Evolutionary conservation across 2,329 filamentous ascomycete genomes (phyloP).

Genomic region (Helminthosporium solani): DNA sequence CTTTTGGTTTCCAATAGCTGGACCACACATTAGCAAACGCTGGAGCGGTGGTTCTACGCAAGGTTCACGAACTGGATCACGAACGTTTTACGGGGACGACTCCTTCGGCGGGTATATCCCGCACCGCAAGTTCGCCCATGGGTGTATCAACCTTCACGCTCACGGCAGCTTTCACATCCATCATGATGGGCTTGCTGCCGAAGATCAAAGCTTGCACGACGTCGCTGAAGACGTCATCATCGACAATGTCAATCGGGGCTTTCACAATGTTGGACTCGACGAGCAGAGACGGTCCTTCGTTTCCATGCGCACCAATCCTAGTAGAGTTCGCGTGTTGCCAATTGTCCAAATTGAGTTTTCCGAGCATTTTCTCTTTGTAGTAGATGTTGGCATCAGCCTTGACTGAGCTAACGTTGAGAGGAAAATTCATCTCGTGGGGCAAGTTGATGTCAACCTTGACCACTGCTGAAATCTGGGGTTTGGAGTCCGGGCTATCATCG

Average conservation of each 20-base stretch:
- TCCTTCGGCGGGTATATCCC: slow-evolving; percentile 79
- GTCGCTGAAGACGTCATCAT: slow-evolving; percentile 74
- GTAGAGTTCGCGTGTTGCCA: slow-evolving; percentile 87
- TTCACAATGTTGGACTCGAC: slow-evolving; percentile 76
- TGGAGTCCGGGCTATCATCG: slow-evolving; percentile 68
- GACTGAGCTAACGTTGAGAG: slow-evolving; percentile 74
- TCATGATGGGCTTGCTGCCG: slow-evolving; percentile 64
- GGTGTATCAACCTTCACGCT: slow-evolving; percentile 81
- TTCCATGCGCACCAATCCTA: slow-evolving; percentile 59
- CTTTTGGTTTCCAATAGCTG: slow-evolving; percentile 44
- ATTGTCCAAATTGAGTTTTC: slow-evolving; percentile 72
- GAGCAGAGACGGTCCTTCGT: slow-evolving; percentile 63
- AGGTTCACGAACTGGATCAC: slow-evolving; percentile 59
- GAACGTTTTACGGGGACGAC: slow-evolving; percentile 90
- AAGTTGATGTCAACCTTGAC: slow-evolving; percentile 76
- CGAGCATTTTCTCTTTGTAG: slow-evolving; percentile 76
- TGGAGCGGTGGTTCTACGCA: slow-evolving; percentile 12
- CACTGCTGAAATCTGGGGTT: slow-evolving; percentile 79
- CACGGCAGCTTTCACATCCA: slow-evolving; percentile 76
- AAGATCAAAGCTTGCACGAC: slow-evolving; percentile 82
- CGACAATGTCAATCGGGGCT: slow-evolving; percentile 78
- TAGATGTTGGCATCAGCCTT: slow-evolving; percentile 77
- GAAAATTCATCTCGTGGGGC: slow-evolving; percentile 84
- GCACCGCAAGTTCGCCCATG: slow-evolving; percentile 76
- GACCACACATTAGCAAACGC: slow-evolving; percentile 34